phyloP scores from a whole-genome alignment of 2,329 filamentous ascomycete genomes.

The Raffaelea deltoideospora region DNA sequence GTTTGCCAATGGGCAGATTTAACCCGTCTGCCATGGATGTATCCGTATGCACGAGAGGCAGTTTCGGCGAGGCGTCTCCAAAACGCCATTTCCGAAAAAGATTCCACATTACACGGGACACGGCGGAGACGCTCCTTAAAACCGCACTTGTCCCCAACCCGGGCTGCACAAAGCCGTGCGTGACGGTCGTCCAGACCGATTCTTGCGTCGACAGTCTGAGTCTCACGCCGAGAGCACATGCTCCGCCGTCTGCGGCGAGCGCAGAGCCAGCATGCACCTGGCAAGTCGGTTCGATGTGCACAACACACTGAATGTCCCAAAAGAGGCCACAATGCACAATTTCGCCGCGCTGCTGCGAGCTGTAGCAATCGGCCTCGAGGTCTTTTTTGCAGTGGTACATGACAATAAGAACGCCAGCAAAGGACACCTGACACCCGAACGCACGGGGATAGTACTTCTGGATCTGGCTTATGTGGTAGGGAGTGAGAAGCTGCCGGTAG shows the following conservation, averaged over 20 bases:
- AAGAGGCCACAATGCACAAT: background rate
- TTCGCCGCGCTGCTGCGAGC: no score
- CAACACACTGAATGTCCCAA: background rate
- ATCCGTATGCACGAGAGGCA: background rate
- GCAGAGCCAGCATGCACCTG: background rate
- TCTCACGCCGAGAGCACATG: background rate
- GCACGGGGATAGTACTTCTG: background rate
- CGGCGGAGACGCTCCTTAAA: background rate
- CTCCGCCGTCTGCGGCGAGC: background rate
- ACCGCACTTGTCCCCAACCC: background rate
- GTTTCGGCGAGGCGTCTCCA: background rate
- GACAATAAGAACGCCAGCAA: background rate
- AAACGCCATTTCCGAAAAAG: background rate
- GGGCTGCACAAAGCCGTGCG: background rate
- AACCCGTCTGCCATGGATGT: background rate
- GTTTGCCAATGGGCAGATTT: background rate
- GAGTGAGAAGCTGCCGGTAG: background rate
- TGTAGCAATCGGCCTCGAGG: background rate
- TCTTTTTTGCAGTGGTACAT: background rate
- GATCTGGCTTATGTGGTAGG: background rate
- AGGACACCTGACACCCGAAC: background rate
- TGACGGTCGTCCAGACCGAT: background rate
- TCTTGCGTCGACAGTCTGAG: background rate
- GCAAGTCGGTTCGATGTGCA: background rate
- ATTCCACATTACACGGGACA: background rate